A percentile compares a stretch with the other conserved stretches of the same genome.
phyloP scores from a whole-genome alignment of 495 filamentous ascomycete genomes.

The Penicillium atrosanguineum region DNA sequence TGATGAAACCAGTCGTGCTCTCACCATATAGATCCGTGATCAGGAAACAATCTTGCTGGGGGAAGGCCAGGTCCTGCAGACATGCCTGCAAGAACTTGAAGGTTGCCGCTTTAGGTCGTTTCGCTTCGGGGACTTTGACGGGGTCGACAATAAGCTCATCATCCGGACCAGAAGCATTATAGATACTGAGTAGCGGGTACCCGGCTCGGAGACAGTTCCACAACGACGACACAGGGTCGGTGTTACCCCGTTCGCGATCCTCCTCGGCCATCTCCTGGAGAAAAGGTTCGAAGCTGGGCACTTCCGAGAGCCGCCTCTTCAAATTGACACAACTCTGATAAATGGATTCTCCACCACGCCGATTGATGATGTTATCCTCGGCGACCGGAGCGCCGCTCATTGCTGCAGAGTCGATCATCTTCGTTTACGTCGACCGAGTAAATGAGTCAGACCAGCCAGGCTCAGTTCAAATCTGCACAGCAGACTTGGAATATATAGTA shows the following conservation, averaged over 20 bases:
- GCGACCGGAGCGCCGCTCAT: constrained; percentile 60
- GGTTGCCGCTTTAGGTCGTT: constrained; percentile 65
- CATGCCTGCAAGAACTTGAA: constrained; percentile 72
- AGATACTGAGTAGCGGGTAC: constrained; percentile 81
- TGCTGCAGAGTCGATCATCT: constrained; percentile 38
- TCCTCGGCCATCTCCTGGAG: constrained; percentile 62
- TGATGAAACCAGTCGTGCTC: constrained; percentile 96
- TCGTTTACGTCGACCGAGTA: constrained; percentile 22
- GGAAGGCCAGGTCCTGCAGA: constrained; percentile 68
- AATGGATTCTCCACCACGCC: constrained; percentile 84
- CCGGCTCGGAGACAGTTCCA: constrained; percentile 87
- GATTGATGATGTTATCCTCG: constrained; percentile 91
- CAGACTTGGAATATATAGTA: constrained; percentile 25
- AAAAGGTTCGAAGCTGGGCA: constrained; percentile 77
- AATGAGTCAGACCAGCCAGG: constrained; percentile 30
- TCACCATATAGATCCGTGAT: constrained; percentile 88
- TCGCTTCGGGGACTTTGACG: constrained; percentile 56
- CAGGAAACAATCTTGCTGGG: constrained; percentile 80
- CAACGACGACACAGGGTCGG: constrained; percentile 84
- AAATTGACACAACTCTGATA: constrained; percentile 92
- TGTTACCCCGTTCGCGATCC: constrained; percentile 55
- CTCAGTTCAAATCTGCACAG: constrained; percentile 41
- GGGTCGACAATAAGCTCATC: constrained; percentile 63
- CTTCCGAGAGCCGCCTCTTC: constrained; percentile 72
- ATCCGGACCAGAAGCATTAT: constrained; percentile 73